Base-by-base conservation (phyloP, 441 rosid genomes). In the Croton laevigatus region DNA sequence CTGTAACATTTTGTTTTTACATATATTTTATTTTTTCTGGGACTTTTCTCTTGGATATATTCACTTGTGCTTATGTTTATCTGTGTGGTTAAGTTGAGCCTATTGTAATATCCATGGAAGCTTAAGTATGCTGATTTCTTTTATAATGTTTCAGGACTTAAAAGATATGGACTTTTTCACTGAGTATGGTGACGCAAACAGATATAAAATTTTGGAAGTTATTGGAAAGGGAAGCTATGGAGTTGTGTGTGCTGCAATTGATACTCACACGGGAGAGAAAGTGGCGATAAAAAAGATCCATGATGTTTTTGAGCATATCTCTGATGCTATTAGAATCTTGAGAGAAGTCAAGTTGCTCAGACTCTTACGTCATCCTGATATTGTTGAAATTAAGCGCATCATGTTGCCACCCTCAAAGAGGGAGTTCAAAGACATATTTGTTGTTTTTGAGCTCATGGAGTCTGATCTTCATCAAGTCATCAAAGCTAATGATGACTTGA, bases 161-260 rank as follows among this genome's bases (percentile, higher is more conserved):
- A 87, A 86, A 65, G 97, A 85, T 66, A 73, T 85, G 79, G 97
- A 90, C n/a, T 90, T 96, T 79, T 96, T 96, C 88, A 87, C 97
- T 0, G 99, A 93, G 81, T 96, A 93, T 55, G 99, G 96, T 12
- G 99, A 96, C 83, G 97, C 97, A 20, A 96, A 88, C 74, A 85
- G 97, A 71, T 93, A 96, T 60, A 86, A 80, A 73, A 83, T 90
- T 76, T 86, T 88, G 51, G 97, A 96, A 84, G 90, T 96, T 42
- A 84, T 96, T 62, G 98, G 98, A 20, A 96, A 93, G 80, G 99
- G 98, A 80, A 93, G 99, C 86, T 96, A 96, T 72, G 99, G 97
- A 52, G 96, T 93, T 79, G 99, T 96, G 60, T 91, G 98, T 79
- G 91, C 98, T 23, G 99, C 97, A 22, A 80, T 87, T 74, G 99